phyloP scores from a whole-genome alignment of 495 filamentous ascomycete species.

The Ascodesmis nigricans region DNA sequence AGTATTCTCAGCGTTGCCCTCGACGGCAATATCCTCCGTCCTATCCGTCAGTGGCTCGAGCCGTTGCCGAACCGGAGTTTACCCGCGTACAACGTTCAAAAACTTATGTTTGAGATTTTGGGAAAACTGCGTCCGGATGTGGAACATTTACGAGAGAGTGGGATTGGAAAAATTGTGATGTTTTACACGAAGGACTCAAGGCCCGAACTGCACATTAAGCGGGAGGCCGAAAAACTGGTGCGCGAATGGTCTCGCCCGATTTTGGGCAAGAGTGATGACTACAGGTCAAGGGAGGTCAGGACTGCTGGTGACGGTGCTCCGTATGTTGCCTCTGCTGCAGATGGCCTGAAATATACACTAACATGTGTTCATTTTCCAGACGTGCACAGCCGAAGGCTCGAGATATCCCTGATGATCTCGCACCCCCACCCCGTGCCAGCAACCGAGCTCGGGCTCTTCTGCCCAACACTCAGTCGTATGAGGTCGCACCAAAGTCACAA shows the following conservation, averaged over 20 bases:
- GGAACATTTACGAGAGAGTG: constrained; percentile 67
- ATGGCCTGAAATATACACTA: too few species aligned
- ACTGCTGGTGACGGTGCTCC: too few species aligned
- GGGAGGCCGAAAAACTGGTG: constrained; percentile 68
- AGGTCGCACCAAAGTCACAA: constrained; percentile 16
- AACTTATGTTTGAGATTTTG: constrained; percentile 67
- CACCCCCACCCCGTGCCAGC: constrained; percentile 14
- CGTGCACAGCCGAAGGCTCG: too few species aligned
- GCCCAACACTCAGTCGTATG: constrained; percentile 15
- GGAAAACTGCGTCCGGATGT: constrained; percentile 67
- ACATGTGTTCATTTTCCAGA: too few species aligned
- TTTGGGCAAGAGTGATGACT: constrained; percentile 77
- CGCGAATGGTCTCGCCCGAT: constrained; percentile 96
- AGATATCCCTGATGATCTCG: too few species aligned
- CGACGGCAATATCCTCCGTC: constrained; percentile 84
- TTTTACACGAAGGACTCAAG: constrained; percentile 93
- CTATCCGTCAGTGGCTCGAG: constrained; percentile 92
- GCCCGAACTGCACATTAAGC: constrained; percentile 69
- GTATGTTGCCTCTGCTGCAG: too few species aligned
- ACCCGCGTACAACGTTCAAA: constrained; percentile 91
- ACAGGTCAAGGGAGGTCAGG: constrained; percentile 26
- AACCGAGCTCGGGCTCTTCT: constrained; percentile 19
- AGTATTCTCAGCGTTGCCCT: constrained; percentile 59
- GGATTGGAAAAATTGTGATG: constrained; percentile 83
- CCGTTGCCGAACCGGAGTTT: constrained; percentile 64